Conservation (phyloP, 805 yeast species). For the Myxozyma mucilagina region DNA sequence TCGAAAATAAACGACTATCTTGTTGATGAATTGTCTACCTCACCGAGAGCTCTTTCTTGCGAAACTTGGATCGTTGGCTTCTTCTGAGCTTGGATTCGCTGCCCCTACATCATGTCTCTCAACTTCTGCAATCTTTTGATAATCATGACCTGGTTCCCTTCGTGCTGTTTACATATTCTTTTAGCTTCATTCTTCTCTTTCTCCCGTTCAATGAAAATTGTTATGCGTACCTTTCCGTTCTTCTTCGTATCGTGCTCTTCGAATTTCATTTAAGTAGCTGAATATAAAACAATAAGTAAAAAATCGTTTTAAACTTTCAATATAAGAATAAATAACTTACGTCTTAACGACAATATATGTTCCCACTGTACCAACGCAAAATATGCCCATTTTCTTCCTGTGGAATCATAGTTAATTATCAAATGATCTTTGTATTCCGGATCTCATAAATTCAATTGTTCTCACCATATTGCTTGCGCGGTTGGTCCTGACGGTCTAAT, state of each 20-base stretch:
- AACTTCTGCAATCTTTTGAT: constrained; percentile 28
- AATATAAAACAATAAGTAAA: neutral
- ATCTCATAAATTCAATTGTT: neutral
- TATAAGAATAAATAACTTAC: neutral
- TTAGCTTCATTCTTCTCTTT: neutral
- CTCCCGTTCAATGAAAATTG: no score
- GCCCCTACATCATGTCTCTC: constrained; percentile 27
- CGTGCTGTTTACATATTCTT: neutral
- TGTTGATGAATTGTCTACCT: neutral
- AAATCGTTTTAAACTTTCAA: neutral
- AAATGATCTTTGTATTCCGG: neutral
- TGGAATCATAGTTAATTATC: neutral
- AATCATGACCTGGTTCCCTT: constrained; percentile 19
- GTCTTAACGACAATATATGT: constrained; percentile 14
- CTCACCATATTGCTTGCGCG: neutral
- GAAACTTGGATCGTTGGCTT: constrained; percentile 26
- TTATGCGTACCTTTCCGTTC: constrained; percentile 15
- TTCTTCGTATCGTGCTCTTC: constrained; percentile 15
- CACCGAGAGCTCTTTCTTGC: constrained; percentile 10
- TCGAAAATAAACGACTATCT: no score
- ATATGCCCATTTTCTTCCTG: constrained; percentile 20
- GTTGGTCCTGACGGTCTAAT: neutral
- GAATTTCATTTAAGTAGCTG: constrained; percentile 15
- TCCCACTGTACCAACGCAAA: constrained; percentile 13
- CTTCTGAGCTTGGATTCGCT: constrained; percentile 30